A percentile compares a stretch with the other conserved stretches of the same genome.
Conservation (phyloP, 371 early-diverging fungal species). For the Nematocida parisii region DNA sequence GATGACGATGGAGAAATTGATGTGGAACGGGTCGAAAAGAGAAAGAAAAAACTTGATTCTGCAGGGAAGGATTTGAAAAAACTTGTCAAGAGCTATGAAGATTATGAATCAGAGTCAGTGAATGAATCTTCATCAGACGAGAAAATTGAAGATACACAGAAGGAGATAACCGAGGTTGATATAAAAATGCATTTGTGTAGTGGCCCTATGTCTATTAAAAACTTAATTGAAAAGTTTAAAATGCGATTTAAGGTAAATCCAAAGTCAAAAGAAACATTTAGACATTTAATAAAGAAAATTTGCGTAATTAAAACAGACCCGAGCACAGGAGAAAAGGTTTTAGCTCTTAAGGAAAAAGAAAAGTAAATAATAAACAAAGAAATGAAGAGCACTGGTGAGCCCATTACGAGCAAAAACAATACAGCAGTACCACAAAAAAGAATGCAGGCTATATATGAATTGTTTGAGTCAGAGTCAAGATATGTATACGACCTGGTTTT, state of each 20-base stretch:
- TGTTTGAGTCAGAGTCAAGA: slow-evolving; percentile 39
- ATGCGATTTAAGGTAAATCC: slow-evolving; percentile 32
- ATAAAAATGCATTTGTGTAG: slow-evolving; percentile 37
- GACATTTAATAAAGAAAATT: slow-evolving; percentile 36
- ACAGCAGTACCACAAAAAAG: slow-evolving; percentile 16
- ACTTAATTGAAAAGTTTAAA: slow-evolving; percentile 52
- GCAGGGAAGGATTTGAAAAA: slow-evolving; percentile 64
- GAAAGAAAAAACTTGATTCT: slow-evolving; percentile 58
- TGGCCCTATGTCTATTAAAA: slow-evolving; percentile 45
- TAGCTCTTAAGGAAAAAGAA: slow-evolving; percentile 46
- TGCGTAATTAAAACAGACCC: slow-evolving; percentile 51
- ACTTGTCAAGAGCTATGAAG: slow-evolving; percentile 63
- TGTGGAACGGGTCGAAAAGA: slow-evolving; percentile 44
- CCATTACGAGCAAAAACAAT: background rate
- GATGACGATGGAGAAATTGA: slow-evolving; percentile 68
- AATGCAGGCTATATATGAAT: slow-evolving; percentile 42
- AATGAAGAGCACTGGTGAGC: background rate
- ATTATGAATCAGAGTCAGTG: slow-evolving; percentile 29
- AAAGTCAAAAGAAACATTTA: slow-evolving; percentile 41
- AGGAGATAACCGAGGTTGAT: slow-evolving; percentile 48
- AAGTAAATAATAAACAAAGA: slow-evolving; percentile 35
- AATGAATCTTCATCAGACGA: slow-evolving; percentile 48
- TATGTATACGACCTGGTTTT: slow-evolving; percentile 42
- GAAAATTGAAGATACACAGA: background rate
- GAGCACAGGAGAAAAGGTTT: slow-evolving; percentile 49